Conservation (phyloP, 441 rosid species). For the Syzygium syzygioides region DNA sequence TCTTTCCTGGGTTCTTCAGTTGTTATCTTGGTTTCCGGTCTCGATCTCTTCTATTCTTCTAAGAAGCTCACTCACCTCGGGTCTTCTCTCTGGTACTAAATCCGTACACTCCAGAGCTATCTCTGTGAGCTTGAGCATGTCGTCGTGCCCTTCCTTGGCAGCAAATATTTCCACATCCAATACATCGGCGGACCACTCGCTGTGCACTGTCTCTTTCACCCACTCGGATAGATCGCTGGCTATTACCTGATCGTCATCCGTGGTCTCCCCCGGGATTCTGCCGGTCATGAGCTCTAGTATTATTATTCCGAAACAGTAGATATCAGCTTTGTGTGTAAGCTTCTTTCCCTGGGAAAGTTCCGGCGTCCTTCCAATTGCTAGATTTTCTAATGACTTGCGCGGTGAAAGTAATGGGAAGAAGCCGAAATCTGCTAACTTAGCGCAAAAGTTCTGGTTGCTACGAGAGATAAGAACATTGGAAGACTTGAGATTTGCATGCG, state of each 20-base stretch:
- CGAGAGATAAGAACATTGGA: slow-evolving; percentile 29
- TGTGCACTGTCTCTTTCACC: slow-evolving; percentile 36
- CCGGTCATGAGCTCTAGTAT: slow-evolving; percentile 52
- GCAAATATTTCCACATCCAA: slow-evolving; percentile 40
- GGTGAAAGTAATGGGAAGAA: slow-evolving; percentile 40
- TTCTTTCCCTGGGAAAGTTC: slow-evolving; percentile 38
- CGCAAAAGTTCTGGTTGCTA: slow-evolving; percentile 12
- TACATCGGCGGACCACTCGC: slow-evolving; percentile 55
- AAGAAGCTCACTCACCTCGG: slow-evolving; percentile 33
- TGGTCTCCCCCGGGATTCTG: slow-evolving; percentile 28
- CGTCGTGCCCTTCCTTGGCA: slow-evolving; percentile 37
- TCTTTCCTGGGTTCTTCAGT: not conserved
- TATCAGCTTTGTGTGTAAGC: slow-evolving; percentile 43
- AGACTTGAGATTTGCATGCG: slow-evolving; percentile 57
- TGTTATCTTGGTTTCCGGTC: slow-evolving; percentile 5
- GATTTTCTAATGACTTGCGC: slow-evolving; percentile 8
- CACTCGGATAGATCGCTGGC: slow-evolving; percentile 34
- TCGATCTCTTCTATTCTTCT: slow-evolving; percentile 37
- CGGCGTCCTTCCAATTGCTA: slow-evolving; percentile 39
- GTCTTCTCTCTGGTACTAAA: slow-evolving; percentile 32
- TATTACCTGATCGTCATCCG: not conserved
- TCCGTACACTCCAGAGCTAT: slow-evolving; percentile 47
- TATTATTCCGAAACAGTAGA: slow-evolving; percentile 55
- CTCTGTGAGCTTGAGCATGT: slow-evolving; percentile 43
- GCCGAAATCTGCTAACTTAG: slow-evolving; percentile 45